These are phyloP conservation scores for Aspergillus aculeatinus DNA, from an alignment of 2,329 filamentous ascomycete genomes.

Conservation along the genomic window DNA sequence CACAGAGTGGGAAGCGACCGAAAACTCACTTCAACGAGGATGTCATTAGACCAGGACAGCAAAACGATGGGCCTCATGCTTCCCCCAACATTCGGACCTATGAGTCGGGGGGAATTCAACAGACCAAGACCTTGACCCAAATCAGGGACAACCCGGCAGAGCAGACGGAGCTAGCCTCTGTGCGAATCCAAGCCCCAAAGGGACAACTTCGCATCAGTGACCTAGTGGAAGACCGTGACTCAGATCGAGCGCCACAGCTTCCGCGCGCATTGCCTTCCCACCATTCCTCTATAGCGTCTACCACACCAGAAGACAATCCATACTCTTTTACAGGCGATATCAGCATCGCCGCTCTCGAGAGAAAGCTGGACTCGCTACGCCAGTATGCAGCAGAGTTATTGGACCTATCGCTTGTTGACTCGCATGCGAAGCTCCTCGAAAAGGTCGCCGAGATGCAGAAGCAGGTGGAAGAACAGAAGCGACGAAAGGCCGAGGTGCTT, in stretches of 20 bases:
- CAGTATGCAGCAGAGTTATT: conserved; percentile 26
- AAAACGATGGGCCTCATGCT: background rate
- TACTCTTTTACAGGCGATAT: conserved; percentile 4
- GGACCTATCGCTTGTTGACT: conserved; percentile 26
- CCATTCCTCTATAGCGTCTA: background rate
- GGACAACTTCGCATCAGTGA: conserved; percentile 15
- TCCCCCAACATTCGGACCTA: background rate
- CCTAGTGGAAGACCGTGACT: conserved; percentile 11
- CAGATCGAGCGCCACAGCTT: background rate
- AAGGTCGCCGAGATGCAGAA: conserved; percentile 21
- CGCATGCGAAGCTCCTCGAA: conserved; percentile 24
- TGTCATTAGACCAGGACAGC: background rate
- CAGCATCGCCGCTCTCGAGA: conserved; percentile 20
- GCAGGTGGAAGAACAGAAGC: conserved; percentile 16
- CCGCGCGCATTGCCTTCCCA: background rate
- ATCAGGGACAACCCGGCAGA: background rate
- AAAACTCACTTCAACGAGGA: conserved; percentile 1
- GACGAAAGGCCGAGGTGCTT: conserved; percentile 19
- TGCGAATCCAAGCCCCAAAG: conserved; percentile 1
- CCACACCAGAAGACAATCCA: background rate
- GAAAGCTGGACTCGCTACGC: conserved; percentile 20
- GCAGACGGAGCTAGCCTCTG: background rate
- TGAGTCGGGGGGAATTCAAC: background rate
- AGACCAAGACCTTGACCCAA: background rate
- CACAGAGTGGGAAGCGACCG: conserved; percentile 13